These are phyloP conservation scores for Musa acuminata DNA, from an alignment of 176 grass and related monocot genomes.

Conservation along the genomic window DNA sequence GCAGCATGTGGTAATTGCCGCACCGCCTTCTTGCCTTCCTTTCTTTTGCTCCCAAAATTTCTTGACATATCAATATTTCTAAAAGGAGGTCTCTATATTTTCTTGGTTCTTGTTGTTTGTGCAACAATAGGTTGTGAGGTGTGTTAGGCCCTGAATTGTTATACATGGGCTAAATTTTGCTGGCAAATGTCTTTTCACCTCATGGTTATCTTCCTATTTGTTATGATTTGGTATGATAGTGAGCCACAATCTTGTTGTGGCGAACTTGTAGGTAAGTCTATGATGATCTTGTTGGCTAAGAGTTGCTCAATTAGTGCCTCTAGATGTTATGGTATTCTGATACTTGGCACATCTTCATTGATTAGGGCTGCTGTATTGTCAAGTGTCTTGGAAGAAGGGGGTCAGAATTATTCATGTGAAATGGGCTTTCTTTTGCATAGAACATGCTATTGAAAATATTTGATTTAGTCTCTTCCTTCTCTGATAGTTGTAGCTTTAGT, in stretches of 20 bases:
- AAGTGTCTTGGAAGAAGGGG: not conserved
- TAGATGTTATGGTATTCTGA: not conserved
- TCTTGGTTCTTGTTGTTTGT: too few species aligned
- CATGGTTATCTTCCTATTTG: not conserved
- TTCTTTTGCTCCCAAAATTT: not conserved
- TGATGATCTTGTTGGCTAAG: not conserved
- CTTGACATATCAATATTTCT: too few species aligned
- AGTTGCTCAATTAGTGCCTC: not conserved
- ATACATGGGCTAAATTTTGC: too few species aligned
- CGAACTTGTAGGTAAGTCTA: too few species aligned
- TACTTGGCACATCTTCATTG: not conserved
- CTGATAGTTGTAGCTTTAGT: too few species aligned
- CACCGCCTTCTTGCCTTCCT: not conserved
- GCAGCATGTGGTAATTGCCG: constrained; percentile 78
- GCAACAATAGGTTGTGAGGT: too few species aligned
- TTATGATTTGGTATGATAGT: not conserved
- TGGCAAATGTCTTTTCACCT: not conserved
- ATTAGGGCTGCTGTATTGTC: not conserved
- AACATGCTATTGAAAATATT: not conserved
- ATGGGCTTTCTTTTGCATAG: not conserved
- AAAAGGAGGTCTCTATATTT: too few species aligned
- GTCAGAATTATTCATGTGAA: not conserved
- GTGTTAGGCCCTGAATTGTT: too few species aligned
- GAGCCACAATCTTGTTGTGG: not conserved
- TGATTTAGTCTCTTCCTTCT: not conserved